Evolutionary conservation across 2,329 filamentous ascomycete genomes (phyloP), one percentile per base, ranked within the genome.

Genomic region (Ophidiomyces ophidiicola): DNA sequence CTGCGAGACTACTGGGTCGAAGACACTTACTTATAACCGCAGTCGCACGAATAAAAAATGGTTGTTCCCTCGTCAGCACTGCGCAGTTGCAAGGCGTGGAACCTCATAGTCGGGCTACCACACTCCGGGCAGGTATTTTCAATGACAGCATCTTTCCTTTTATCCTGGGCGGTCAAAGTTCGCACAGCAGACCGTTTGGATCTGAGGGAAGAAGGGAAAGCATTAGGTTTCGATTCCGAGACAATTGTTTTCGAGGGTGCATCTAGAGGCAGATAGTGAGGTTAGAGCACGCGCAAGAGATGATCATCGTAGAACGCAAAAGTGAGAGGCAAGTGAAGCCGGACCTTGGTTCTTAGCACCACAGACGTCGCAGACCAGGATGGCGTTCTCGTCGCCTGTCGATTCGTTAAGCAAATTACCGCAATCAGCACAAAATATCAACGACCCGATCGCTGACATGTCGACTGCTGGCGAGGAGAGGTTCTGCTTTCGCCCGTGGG

Each of bases 21-120:
- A 32, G 5, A 20, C n/a, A 41, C 77, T 51, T 73, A 87, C 80
- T 82, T 87, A 62, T 84, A 69, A 43, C 84, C 83, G 57, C 87
- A 94, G 42, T 86, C 77, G 63, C 87, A 94, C 44, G 72, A 80
- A 63, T 85, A 94, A 55, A 94, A 92, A 39, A 94, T 76, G 0
- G 88, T 94, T 48, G 80, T 84, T 45, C 90, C 90, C 74, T 96
- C 88, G 59, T 98, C 90, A 39, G 88, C 90, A 68, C 86, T 79
- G 51, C 88, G 80, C 53, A 94, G 66, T 59, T 98, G 90, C 44
- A 85, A 76, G 2, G 81, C 81, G 35, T 84, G 82, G 59, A 80
- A 96, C 51, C 78, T 81, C 60, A 96, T 85, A 56, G 93, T 80
- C 38, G 77, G 78, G 38, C 77, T 70, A 11, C 80, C 84, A 59